phyloP scores from a whole-genome alignment of 2,329 filamentous ascomycete genomes.

The Exophiala sp. region DNA sequence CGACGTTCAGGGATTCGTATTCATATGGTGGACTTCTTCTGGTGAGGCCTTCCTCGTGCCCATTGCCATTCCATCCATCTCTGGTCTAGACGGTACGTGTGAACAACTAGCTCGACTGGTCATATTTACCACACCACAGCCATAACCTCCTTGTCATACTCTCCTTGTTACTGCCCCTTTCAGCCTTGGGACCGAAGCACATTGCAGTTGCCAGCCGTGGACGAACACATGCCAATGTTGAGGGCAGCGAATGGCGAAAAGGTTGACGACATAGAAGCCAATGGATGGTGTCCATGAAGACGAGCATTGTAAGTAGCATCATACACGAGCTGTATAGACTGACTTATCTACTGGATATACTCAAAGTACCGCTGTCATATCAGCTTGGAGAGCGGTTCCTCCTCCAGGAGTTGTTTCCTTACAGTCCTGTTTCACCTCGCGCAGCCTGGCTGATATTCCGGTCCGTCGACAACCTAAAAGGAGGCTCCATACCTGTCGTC shows the following conservation, averaged over 20 bases:
- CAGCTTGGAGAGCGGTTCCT: no score
- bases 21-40: background rate
- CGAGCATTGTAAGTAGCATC: constrained; percentile 10
- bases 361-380: no score
- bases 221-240: background rate
- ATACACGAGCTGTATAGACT: no score
- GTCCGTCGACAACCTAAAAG: background rate
- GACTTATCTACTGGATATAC: no score
- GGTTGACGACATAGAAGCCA: background rate
- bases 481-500: no score
- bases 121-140: background rate
- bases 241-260: background rate
- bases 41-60: background rate
- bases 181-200: background rate
- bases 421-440: no score
- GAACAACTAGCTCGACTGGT: background rate
- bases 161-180: background rate
- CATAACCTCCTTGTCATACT: no score
- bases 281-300: background rate
- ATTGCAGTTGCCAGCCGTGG: background rate
- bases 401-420: no score
- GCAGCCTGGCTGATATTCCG: background rate
- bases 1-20: no score
- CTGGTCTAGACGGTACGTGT: background rate
- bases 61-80: background rate